Conservation (phyloP, 495 filamentous ascomycete species). For the Pseudevernia furfuracea region DNA sequence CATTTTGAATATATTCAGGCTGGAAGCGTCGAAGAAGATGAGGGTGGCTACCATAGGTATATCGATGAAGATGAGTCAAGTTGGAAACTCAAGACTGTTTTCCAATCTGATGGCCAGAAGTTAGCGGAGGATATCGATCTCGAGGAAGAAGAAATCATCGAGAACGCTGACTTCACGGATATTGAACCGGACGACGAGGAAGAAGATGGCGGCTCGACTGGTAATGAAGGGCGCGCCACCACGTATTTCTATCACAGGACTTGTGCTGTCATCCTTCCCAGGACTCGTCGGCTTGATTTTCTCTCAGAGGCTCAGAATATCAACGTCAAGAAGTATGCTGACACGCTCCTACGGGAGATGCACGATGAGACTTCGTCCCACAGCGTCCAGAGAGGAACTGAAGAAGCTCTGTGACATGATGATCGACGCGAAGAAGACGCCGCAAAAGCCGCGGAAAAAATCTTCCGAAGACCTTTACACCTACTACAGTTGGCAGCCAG, state of each 20-base stretch:
- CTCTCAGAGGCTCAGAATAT: neutral
- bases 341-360: neutral
- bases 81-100: neutral
- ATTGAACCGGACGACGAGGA: constrained; percentile 32
- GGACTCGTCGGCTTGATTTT: neutral
- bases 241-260: constrained; percentile 33
- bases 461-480: neutral
- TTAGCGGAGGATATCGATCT: constrained; percentile 2
- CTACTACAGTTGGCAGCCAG: neutral
- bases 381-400: neutral
- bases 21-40: constrained; percentile 6
- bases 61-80: neutral
- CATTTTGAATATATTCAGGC: constrained; percentile 5
- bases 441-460: neutral
- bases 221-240: constrained; percentile 30
- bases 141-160: constrained; percentile 10
- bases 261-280: constrained; percentile 14
- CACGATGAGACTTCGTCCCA: neutral
- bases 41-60: neutral
- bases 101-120: constrained; percentile 4
- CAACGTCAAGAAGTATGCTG: neutral
- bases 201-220: constrained; percentile 34
- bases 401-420: neutral
- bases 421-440: neutral
- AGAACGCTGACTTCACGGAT: constrained; percentile 22